Evolutionary conservation across 495 filamentous ascomycete species (phyloP), one percentile per base, ranked within the genome.

Genomic region (Filosporella fistucella): DNA sequence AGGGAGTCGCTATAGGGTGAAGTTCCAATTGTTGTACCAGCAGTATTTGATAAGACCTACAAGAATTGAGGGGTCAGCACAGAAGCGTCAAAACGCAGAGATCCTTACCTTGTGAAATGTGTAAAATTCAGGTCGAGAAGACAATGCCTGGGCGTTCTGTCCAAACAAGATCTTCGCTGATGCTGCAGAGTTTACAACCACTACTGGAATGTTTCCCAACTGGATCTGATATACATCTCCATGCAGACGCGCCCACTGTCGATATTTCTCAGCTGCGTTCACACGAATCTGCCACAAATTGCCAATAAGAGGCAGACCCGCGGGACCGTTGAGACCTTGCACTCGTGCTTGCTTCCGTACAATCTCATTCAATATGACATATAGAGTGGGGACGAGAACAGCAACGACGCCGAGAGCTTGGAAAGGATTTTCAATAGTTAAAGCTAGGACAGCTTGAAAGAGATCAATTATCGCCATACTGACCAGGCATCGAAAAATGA

Each of bases 1-100:
- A 81, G 58, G 3, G 73, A 78, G 1, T 84, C 80, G 42, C 71
- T 76, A 48, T 77, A 84, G 0, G 80, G 80, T 0, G 76, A 80
- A 0, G 81, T 80, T 10, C 80, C 82, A 44, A 86, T 84, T 0
- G 80, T 84, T 4, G 78, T 77, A n/a, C 80, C 80, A 6, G 78
- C 72, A 1, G 78, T 83, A 26, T 74, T 80, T 13, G 76, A 79
- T 3, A 82, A 70, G 7, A 84, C 74, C 76, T 81, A 46, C 22
- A 33, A 32, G 22, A 22, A 25, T 33, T 29, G 44, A 35, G 18
- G 2, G 13, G 36, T 14, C 32, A 54, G 20, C 12, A 16, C 1
- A 8, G 9, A 16, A 8, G 23, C 30, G n/a, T 29, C 20, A 10
- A 18, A 35, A 13, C 25, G 1, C 18, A 23, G 12, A 1, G 18